Evolutionary conservation across 2,329 filamentous ascomycete species (phyloP).

Genomic region (Thermochaetoides dissita): DNA sequence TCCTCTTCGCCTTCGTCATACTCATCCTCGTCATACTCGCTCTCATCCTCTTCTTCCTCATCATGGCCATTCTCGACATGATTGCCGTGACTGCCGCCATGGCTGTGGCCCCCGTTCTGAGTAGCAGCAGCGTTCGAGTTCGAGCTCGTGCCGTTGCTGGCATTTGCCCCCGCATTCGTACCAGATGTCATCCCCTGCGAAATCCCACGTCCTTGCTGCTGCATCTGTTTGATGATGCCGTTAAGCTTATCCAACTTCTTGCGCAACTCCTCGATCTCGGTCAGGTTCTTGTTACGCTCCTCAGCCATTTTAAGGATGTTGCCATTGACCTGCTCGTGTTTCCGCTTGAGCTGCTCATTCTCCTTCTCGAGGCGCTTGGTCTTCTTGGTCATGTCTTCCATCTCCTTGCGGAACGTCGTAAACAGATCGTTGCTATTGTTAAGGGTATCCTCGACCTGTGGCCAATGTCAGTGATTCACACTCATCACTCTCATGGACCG

Average conservation of each 20-base stretch:
- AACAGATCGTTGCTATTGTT: constrained; percentile 98
- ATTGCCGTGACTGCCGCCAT: too few relatives aligned
- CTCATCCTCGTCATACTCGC: constrained; percentile 47
- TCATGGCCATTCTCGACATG: constrained; percentile 46
- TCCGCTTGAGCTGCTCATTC: constrained; percentile 77
- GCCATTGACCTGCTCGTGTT: constrained; percentile 83
- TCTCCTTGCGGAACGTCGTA: constrained; percentile 92
- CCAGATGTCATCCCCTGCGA: constrained; percentile 39
- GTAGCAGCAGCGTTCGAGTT: too few relatives aligned
- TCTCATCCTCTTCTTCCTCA: constrained; percentile 49
- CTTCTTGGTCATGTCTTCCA: constrained; percentile 99
- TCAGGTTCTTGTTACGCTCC: constrained; percentile 64
- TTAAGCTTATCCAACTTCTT: constrained; percentile 85
- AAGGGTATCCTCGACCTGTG: constrained; percentile 88
- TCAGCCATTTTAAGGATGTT: constrained; percentile 98
- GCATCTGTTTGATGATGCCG: constrained; percentile 91
- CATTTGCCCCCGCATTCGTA: too few relatives aligned
- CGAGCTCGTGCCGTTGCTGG: too few relatives aligned
- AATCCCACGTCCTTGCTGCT: constrained; percentile 75
- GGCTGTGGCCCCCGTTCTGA: too few relatives aligned
- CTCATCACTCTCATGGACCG: constrained; percentile 5
- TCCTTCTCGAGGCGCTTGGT: constrained; percentile 95
- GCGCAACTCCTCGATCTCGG: constrained; percentile 64
- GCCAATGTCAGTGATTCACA: too few relatives aligned
- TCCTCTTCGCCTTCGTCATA: constrained; percentile 38